A percentile compares a stretch with the other conserved stretches of the same genome.
Conservation (phyloP, 179 eudicot species). For the Patellifolia procumbens region DNA sequence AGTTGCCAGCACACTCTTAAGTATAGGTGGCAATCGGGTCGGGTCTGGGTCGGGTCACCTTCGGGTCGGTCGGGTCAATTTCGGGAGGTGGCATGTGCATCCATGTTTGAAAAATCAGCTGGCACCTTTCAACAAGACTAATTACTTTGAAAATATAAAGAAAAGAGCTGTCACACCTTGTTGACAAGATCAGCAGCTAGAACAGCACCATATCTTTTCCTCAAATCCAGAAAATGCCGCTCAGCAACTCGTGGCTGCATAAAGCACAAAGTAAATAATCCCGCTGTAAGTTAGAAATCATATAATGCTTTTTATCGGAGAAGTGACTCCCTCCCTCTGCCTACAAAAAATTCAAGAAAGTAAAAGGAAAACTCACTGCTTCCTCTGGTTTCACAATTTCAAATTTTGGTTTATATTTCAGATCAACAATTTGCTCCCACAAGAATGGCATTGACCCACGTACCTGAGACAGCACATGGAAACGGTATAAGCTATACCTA, state of each 20-base stretch:
- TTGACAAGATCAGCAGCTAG: constrained; percentile 90
- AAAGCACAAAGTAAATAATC: constrained; percentile 13
- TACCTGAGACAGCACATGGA: constrained; percentile 49
- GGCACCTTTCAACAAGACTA: background rate
- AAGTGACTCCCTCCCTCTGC: background rate
- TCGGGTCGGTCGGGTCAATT: too few species aligned
- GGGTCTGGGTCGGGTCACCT: too few species aligned
- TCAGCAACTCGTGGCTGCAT: constrained; percentile 84
- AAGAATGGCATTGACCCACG: constrained; percentile 96
- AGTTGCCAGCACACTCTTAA: too few species aligned
- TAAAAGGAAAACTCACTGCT: constrained; percentile 52
- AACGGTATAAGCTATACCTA: constrained; percentile 14
- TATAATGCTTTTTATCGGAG: background rate
- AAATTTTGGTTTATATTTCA: constrained; percentile 94
- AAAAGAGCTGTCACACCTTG: constrained; percentile 48
- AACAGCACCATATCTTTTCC: constrained; percentile 93
- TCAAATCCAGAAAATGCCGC: constrained; percentile 82
- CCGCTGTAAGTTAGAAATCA: constrained; percentile 6
- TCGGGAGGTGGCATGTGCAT: background rate
- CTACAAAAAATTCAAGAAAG: background rate
- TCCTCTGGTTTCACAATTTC: constrained; percentile 75
- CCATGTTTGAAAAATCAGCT: background rate
- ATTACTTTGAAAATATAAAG: background rate
- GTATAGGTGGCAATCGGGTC: too few species aligned
- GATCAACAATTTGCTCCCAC: constrained; percentile 98